Conservation (phyloP, 163 green algal genomes). For the Volvox carteri region DNA sequence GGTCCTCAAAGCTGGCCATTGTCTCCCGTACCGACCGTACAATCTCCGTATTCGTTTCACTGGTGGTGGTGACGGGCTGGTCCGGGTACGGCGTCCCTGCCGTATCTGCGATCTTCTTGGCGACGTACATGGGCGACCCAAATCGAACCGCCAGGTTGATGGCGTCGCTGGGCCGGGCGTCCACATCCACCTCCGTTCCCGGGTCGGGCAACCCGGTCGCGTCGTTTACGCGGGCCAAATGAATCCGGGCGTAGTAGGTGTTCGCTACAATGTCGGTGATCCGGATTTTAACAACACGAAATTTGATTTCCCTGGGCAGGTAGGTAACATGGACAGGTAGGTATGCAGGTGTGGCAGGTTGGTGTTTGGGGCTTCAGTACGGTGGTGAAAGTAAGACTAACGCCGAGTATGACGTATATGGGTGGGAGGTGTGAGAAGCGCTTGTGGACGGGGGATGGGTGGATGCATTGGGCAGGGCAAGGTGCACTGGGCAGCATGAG, state of each 20-base stretch:
- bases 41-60: slow-evolving; percentile 58
- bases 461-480: no score
- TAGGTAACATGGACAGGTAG: no score
- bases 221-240: slow-evolving; percentile 50
- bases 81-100: slow-evolving; percentile 12
- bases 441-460: no score
- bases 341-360: not conserved
- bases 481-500: no score
- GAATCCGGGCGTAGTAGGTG: slow-evolving; percentile 73
- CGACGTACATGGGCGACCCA: slow-evolving; percentile 67
- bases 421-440: no score
- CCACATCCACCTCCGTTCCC: slow-evolving; percentile 68
- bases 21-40: slow-evolving; percentile 65
- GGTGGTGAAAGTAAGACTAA: no score
- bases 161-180: slow-evolving; percentile 67
- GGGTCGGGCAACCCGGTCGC: slow-evolving; percentile 33
- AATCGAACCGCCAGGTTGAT: slow-evolving; percentile 74
- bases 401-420: no score
- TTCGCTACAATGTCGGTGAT: slow-evolving; percentile 74
- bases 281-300: slow-evolving; percentile 60
- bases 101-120: slow-evolving; percentile 62
- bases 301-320: slow-evolving; percentile 59
- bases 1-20: slow-evolving; percentile 71
- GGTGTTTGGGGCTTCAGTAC: no score
- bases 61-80: slow-evolving; percentile 46